Evolutionary conservation across 2,329 filamentous ascomycete species (phyloP).

Genomic region (Colletotrichum somersetense): DNA sequence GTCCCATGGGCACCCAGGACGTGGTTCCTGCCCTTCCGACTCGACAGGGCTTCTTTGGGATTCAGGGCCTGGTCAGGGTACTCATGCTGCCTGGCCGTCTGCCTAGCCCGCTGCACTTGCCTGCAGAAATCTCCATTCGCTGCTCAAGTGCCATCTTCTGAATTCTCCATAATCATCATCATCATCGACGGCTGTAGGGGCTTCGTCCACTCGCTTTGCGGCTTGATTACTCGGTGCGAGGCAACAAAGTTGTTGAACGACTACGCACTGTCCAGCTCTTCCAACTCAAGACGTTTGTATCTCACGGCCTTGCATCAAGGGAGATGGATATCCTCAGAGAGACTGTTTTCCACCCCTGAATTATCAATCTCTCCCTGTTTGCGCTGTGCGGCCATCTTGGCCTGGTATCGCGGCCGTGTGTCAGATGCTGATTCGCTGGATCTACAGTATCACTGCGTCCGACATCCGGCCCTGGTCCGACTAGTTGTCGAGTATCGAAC

Average conservation of each 20-base stretch:
- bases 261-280: neutral
- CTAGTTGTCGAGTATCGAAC: constrained; percentile 22
- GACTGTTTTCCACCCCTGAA: neutral
- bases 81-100: constrained; percentile 10
- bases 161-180: neutral
- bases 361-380: constrained; percentile 23
- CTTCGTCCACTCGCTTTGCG: neutral
- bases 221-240: constrained; percentile 21
- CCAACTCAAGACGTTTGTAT: constrained; percentile 21
- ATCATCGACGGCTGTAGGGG: constrained; percentile 13
- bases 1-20: constrained; percentile 12
- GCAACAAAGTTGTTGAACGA: constrained; percentile 9
- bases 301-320: constrained; percentile 24
- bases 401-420: constrained; percentile 34
- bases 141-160: neutral
- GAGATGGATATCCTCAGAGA: constrained; percentile 17
- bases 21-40: constrained; percentile 21
- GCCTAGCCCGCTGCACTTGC: constrained; percentile 6
- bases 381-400: constrained; percentile 30
- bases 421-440: constrained; percentile 40
- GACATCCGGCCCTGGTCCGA: constrained; percentile 29
- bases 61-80: neutral
- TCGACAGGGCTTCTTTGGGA: constrained; percentile 30
- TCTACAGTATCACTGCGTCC: constrained; percentile 30
- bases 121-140: constrained; percentile 10